Evolutionary conservation across 139 green algal species (phyloP).

Genomic region (Micromonas commoda): DNA sequence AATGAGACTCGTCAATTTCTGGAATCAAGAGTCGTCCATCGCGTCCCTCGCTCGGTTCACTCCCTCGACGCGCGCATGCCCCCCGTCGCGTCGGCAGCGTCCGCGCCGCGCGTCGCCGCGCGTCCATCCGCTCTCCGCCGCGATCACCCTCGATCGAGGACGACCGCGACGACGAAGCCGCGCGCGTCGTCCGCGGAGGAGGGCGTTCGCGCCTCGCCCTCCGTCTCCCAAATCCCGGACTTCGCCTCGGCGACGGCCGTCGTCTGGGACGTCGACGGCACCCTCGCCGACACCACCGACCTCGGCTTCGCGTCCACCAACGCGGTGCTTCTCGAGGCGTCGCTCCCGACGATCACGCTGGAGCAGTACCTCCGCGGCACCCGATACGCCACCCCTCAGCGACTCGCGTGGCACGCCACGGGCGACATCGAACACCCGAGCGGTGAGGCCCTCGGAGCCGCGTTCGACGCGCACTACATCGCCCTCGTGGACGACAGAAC

Average conservation of each 20-base stretch:
- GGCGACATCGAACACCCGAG: conserved; percentile 1
- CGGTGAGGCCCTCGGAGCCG: not conserved
- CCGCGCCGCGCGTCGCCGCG: too few relatives aligned
- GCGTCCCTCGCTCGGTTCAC: too few relatives aligned
- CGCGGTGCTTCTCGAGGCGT: not conserved
- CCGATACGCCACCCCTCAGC: not conserved
- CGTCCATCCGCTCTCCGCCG: too few relatives aligned
- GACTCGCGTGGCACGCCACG: conserved; percentile 10
- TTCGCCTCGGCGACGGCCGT: not conserved
- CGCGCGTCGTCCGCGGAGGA: not conserved
- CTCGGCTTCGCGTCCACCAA: conserved; percentile 26
- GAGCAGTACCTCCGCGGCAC: conserved; percentile 5
- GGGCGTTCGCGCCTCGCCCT: not conserved
- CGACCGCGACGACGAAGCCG: conserved; percentile 12
- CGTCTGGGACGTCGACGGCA: conserved; percentile 31
- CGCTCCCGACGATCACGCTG: not conserved
- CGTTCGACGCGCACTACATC: conserved; percentile 29
- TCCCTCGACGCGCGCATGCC: too few relatives aligned
- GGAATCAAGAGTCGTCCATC: too few relatives aligned
- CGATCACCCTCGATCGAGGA: too few relatives aligned
- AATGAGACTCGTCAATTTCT: too few relatives aligned
- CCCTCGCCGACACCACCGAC: conserved; percentile 21
- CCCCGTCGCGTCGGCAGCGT: too few relatives aligned
- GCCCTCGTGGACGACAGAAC: conserved; percentile 23
- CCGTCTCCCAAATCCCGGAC: not conserved